Evolutionary conservation across 2,329 filamentous ascomycete species (phyloP), one percentile per base, ranked within the genome.

Genomic region (Myrmaecium sp.): DNA sequence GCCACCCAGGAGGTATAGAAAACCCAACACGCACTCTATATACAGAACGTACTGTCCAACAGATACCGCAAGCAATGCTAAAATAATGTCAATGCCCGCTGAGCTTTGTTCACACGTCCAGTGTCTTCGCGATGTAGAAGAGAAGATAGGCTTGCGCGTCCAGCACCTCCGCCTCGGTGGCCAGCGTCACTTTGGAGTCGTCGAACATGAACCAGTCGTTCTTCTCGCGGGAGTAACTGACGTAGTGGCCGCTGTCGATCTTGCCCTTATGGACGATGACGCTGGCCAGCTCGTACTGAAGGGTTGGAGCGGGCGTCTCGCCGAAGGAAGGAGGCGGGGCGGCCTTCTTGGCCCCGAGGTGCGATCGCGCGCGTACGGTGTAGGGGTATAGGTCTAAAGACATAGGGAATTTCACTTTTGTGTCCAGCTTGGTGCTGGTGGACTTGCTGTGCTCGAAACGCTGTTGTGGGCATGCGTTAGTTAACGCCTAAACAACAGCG

Each of bases 171-270:
- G 77, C 78, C 45, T 89, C 76, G 24, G 70, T 71, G 2, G 81
- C 86, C 30, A 84, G 47, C 33, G 84, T 80, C 14, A 95, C 86
- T 47, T 82, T 83, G 48, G 89, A 84, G 46, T 95, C 86, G 44
- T 95, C 91, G 54, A 94, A 94, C 29, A 80, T 72, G 50, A 93
- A 92, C 86, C 86, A 95, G 66, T 92, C 46, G 29, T 80, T 76
- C 4, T 74, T 78, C 32, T 86, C 76, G 24, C 81, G 63, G 32
- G 79, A 83, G 49, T 91, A 94, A n/a, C 76, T 80, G 30, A 84
- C 73, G 44, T 92, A 94, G 46, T 94, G 83, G 10, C 84, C 86
- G 1, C 81, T 83, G 41, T 94, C 83, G 30, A 94, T 77, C 50
- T 86, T 82, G 27, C 86, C 86, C 33, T 91, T 80, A 44, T 95